Evolutionary conservation across 1,284 basidiomycete species (phyloP).

Genomic region (Sporisorium scitamineum): DNA sequence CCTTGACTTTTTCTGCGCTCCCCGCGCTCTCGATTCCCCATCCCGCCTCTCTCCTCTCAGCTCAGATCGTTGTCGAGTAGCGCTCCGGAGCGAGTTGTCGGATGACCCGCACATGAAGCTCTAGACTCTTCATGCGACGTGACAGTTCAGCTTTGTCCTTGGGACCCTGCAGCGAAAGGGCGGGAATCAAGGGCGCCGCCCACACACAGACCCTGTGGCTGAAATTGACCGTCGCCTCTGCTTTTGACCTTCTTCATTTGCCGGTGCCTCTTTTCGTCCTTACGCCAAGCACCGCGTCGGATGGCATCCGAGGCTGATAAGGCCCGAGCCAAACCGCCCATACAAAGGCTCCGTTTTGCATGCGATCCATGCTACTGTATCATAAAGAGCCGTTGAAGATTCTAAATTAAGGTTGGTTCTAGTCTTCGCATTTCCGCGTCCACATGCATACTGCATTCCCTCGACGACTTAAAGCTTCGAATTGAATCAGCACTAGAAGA

Average conservation of each 20-base stretch:
- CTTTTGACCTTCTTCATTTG: constrained; percentile 1
- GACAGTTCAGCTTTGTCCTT: too few relatives aligned
- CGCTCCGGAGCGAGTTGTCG: neutral
- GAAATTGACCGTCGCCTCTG: neutral
- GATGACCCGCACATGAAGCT: neutral
- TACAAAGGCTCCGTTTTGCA: too few relatives aligned
- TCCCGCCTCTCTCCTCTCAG: neutral
- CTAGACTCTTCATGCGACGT: neutral
- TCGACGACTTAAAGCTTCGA: neutral
- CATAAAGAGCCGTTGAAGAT: too few relatives aligned
- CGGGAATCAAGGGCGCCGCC: too few relatives aligned
- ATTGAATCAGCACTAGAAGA: neutral
- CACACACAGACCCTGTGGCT: neutral
- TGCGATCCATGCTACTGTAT: too few relatives aligned
- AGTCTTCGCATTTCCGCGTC: constrained; percentile 1
- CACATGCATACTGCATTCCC: neutral
- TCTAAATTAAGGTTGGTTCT: neutral
- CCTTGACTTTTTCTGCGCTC: neutral
- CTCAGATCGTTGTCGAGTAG: neutral
- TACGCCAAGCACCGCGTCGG: neutral
- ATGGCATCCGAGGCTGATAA: neutral
- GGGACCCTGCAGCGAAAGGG: constrained; percentile 1
- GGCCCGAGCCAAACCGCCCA: neutral
- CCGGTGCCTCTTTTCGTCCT: neutral
- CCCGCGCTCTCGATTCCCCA: neutral